phyloP scores from a whole-genome alignment of 1,284 basidiomycete species.

The Cystobasidiaceae sp. region DNA sequence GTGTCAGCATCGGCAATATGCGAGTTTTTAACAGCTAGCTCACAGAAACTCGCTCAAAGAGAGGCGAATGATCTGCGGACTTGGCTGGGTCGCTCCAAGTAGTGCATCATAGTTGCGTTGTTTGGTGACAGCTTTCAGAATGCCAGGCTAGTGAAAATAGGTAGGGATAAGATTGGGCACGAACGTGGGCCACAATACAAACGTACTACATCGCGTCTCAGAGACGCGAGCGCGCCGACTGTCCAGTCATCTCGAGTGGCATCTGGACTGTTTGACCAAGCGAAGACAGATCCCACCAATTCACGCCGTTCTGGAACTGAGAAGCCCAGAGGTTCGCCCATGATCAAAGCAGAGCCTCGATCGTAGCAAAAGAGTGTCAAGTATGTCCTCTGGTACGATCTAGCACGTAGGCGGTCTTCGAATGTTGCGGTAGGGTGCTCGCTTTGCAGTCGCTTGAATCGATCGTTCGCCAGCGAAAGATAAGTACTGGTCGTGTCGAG shows the following conservation, averaged over 20 bases:
- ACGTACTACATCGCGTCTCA: neutral
- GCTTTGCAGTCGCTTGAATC: neutral
- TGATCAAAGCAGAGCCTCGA: constrained; percentile 14
- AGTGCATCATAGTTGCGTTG: neutral
- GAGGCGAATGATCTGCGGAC: constrained; percentile 2
- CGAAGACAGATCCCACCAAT: neutral
- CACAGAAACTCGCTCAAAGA: constrained; percentile 14
- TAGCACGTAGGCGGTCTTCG: neutral
- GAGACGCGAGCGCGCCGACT: neutral
- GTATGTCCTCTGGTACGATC: constrained; percentile 15
- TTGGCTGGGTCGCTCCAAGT: neutral
- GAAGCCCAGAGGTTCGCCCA: constrained; percentile 1
- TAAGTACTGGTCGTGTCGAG: constrained; percentile 16
- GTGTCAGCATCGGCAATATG: neutral
- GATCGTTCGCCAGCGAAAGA: constrained; percentile 5
- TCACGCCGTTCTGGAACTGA: constrained; percentile 5
- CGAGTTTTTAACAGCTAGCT: neutral
- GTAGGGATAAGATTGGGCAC: no score
- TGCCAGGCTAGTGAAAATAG: constrained; percentile 1
- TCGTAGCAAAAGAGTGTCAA: constrained; percentile 12
- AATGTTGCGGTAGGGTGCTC: neutral
- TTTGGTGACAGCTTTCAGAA: neutral
- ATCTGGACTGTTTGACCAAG: neutral
- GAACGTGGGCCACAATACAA: neutral
- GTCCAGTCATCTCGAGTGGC: constrained; percentile 6